phyloP scores from a whole-genome alignment of 768 basidiomycete genomes.

The Phallus indusiatus region DNA sequence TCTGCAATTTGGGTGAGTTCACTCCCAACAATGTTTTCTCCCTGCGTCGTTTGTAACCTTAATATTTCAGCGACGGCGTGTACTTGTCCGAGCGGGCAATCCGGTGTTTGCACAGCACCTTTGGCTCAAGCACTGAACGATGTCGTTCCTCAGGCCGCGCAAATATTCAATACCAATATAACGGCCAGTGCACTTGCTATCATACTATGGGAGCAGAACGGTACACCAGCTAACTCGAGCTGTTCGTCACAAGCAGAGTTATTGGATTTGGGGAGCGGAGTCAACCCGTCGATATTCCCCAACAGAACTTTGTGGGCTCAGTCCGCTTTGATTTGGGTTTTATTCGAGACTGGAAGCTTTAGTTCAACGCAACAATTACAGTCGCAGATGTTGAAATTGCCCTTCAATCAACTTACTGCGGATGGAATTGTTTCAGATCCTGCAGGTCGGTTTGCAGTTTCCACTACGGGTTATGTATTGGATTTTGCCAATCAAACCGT shows the following conservation, averaged over 20 bases:
- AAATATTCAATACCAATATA: conserved; percentile 36
- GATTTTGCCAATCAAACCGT: conserved; percentile 52
- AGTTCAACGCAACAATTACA: conserved; percentile 30
- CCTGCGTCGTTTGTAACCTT: conserved; percentile 3
- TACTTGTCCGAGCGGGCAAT: conserved; percentile 38
- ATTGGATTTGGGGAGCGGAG: conserved; percentile 41
- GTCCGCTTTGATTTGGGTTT: conserved; percentile 50
- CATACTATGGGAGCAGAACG: conserved; percentile 43
- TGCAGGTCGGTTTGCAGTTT: conserved; percentile 27
- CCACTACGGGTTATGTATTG: conserved; percentile 41
- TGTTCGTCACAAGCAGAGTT: conserved; percentile 46
- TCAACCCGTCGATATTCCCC: conserved; percentile 30
- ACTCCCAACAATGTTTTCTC: not conserved
- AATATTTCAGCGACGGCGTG: conserved; percentile 45
- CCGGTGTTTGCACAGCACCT: conserved; percentile 25
- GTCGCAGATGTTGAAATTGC: conserved; percentile 36
- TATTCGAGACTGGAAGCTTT: conserved; percentile 41
- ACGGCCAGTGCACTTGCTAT: conserved; percentile 34
- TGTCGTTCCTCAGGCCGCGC: conserved; percentile 41
- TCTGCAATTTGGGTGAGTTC: conserved; percentile 47
- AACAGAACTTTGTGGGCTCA: conserved; percentile 51
- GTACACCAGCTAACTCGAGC: conserved; percentile 30
- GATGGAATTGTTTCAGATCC: conserved; percentile 33
- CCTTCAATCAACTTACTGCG: conserved; percentile 34
- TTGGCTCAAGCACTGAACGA: conserved; percentile 44